Evolutionary conservation across 2,329 filamentous ascomycete genomes (phyloP).

Genomic region (Verticillium nonalfalfae): DNA sequence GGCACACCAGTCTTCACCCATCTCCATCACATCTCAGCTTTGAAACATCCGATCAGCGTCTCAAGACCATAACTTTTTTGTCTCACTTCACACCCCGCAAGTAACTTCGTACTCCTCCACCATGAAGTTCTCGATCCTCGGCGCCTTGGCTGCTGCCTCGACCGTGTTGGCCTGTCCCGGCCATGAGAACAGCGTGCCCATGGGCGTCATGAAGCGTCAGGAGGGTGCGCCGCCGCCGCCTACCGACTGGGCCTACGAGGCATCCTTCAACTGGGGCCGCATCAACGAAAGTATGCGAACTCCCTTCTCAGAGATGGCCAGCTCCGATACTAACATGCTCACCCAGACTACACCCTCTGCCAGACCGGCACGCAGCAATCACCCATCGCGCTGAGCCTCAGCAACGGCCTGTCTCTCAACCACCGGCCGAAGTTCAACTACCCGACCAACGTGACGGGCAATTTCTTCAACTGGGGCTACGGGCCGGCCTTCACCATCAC

Average conservation of each 20-base stretch:
- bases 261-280: constrained; percentile 10
- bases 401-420: constrained; percentile 28
- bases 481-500: constrained; percentile 34
- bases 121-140: not conserved
- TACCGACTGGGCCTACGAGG: constrained; percentile 10
- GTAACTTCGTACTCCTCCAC: not conserved
- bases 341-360: constrained; percentile 23
- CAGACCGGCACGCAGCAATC: constrained; percentile 44
- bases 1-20: not conserved
- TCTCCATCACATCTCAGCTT: not conserved
- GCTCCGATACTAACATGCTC: not conserved
- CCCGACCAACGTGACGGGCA: constrained; percentile 23
- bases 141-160: not conserved
- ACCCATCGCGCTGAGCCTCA: constrained; percentile 35
- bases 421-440: constrained; percentile 37
- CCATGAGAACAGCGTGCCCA: constrained; percentile 4
- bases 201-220: not conserved
- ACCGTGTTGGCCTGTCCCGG: constrained; percentile 2
- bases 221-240: not conserved
- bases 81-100: not conserved
- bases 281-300: constrained; percentile 5
- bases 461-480: constrained; percentile 42
- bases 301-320: not conserved
- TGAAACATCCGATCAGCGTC: not conserved
- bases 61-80: not conserved